These are phyloP conservation scores for Berkeleyomyces rouxiae DNA, from an alignment of 2,329 filamentous ascomycete genomes.

Conservation along the genomic window DNA sequence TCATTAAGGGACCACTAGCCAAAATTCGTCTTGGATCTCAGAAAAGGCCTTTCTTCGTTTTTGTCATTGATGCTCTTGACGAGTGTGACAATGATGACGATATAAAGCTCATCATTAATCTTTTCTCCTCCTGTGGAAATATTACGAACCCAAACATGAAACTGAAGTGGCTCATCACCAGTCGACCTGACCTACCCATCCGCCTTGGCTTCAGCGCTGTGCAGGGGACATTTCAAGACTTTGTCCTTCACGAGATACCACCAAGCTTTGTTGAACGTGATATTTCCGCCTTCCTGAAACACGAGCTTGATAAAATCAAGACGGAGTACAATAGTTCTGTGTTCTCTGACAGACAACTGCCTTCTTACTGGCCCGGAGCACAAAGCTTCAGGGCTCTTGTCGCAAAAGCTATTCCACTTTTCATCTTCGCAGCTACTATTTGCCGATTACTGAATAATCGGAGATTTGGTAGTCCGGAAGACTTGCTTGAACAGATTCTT, in stretches of 20 bases:
- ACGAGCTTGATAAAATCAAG: constrained; percentile 14
- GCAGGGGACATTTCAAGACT: constrained; percentile 24
- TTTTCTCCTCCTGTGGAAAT: not conserved
- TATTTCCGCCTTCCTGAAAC: constrained; percentile 20
- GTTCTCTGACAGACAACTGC: not conserved
- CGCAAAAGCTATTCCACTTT: not conserved
- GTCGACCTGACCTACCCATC: constrained; percentile 18
- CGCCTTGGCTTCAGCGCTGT: constrained; percentile 19
- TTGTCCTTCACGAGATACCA: constrained; percentile 23
- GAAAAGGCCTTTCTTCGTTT: not conserved
- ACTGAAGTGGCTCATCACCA: constrained; percentile 16
- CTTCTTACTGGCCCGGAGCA: not conserved
- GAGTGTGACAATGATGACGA: not conserved
- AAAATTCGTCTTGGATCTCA: not conserved
- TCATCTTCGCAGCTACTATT: not conserved
- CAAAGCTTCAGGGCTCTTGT: not conserved
- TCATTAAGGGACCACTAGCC: not conserved
- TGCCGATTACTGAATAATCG: not conserved
- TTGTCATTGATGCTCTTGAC: not conserved
- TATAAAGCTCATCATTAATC: not conserved
- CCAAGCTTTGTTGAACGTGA: not conserved
- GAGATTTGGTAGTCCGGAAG: not conserved
- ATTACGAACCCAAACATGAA: no score
- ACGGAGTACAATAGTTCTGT: not conserved
- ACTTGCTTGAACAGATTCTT: not conserved